Evolutionary conservation across 495 filamentous ascomycete species (phyloP).

Genomic region (Gamarada debralockiae): DNA sequence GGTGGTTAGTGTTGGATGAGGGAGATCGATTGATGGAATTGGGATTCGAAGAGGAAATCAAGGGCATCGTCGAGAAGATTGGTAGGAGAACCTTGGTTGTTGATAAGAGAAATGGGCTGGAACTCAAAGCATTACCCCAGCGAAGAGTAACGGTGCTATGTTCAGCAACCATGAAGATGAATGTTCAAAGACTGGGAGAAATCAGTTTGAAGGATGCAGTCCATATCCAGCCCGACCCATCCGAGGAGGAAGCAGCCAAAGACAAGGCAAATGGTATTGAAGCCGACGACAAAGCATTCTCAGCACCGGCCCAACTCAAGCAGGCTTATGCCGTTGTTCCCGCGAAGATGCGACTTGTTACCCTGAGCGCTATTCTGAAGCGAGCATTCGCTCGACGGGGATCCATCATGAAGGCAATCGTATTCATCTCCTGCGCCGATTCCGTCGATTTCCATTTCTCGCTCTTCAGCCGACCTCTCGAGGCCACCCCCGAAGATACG

Average conservation of each 20-base stretch:
- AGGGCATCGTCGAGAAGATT: slow-evolving; percentile 77
- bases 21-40: slow-evolving; percentile 96
- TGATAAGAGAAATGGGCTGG: slow-evolving; percentile 35
- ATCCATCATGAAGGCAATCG: slow-evolving; percentile 88
- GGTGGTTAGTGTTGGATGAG: slow-evolving; percentile 94
- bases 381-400: slow-evolving; percentile 81
- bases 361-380: slow-evolving; percentile 77
- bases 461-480: slow-evolving; percentile 58
- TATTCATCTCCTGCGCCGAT: slow-evolving; percentile 96
- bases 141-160: slow-evolving; percentile 86
- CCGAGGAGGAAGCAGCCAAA: slow-evolving; percentile 41
- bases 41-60: slow-evolving; percentile 85
- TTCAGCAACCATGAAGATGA: slow-evolving; percentile 96
- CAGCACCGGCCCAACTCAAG: slow-evolving; percentile 88
- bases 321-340: slow-evolving; percentile 85
- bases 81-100: slow-evolving; percentile 41
- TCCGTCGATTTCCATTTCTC: slow-evolving; percentile 96
- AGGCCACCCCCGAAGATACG: slow-evolving; percentile 14
- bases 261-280: slow-evolving; percentile 28
- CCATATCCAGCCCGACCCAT: slow-evolving; percentile 71
- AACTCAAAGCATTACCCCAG: slow-evolving; percentile 58
- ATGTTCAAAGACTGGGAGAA: slow-evolving; percentile 84
- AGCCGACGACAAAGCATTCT: slow-evolving; percentile 57
- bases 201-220: slow-evolving; percentile 92
- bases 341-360: slow-evolving; percentile 84